A percentile compares a stretch with the other conserved stretches of the same genome.
phyloP scores from a whole-genome alignment of 2,329 filamentous ascomycete genomes.

The Penicillium sclerotiorum region DNA sequence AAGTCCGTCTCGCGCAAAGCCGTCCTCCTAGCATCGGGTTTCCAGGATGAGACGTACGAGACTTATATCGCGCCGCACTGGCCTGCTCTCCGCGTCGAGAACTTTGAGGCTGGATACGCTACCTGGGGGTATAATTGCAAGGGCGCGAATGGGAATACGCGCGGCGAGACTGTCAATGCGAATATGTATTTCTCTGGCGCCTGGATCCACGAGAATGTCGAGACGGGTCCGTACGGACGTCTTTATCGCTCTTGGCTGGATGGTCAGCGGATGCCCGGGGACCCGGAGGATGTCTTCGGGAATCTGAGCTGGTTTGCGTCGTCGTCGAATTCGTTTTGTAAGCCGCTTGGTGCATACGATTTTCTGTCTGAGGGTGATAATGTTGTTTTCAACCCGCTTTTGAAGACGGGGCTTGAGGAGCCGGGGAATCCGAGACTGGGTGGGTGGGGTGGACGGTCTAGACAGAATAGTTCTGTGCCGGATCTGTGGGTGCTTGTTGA shows the following conservation, averaged over 20 bases:
- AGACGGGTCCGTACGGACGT: conserved; percentile 12
- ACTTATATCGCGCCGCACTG: conserved; percentile 11
- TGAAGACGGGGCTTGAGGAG: conserved; percentile 14
- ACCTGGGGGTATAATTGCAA: conserved; percentile 15
- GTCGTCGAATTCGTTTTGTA: conserved; percentile 6
- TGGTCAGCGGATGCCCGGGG: conserved; percentile 17
- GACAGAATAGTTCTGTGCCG: conserved; percentile 4
- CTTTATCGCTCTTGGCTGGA: conserved; percentile 18
- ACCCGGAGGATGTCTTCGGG: conserved; percentile 11
- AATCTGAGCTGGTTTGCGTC: conserved; percentile 3
- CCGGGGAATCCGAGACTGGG: conserved; percentile 12
- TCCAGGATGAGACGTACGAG: conserved; percentile 13
- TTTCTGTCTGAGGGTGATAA: conserved; percentile 16
- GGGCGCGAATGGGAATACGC: conserved; percentile 7
- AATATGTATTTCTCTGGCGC: conserved; percentile 11
- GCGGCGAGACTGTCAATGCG: conserved; percentile 3
- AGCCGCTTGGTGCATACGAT: conserved; percentile 8
- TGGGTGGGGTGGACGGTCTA: conserved; percentile 15
- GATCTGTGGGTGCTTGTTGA: conserved; percentile 11
- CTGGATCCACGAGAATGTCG: conserved; percentile 12
- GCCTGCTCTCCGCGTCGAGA: conserved; percentile 11
- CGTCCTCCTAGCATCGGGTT: conserved; percentile 15
- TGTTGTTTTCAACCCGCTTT: conserved; percentile 11
- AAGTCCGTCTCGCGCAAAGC: conserved; percentile 10
- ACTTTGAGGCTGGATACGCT: conserved; percentile 5